Evolutionary conservation across 768 basidiomycete species (phyloP), one percentile per base, ranked within the genome.

Genomic region (Mrakia gelida): DNA sequence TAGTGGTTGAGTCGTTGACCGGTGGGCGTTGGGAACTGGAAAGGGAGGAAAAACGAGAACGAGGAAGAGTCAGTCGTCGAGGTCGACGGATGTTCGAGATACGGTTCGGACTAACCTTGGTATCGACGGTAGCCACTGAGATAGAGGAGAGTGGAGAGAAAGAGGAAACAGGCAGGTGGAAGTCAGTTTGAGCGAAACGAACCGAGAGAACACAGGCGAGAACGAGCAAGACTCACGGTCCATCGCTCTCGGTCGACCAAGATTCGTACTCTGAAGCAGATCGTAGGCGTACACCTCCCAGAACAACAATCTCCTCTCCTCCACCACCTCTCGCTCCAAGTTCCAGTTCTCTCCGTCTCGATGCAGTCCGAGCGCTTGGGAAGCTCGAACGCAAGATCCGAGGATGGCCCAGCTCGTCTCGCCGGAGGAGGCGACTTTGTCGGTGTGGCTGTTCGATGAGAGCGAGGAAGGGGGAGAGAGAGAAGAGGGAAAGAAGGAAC

Each of bases 271-370:
- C 28, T 73, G 72, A 9, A 73, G 72, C 6, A 73, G 18, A 13
- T 73, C 72, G 43, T 73, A 73, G 5, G 72, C 23, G n/a, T 54
- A 41, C 6, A 77, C 65, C 54, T 77, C 76, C 34, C 67, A 70
- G 18, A 71, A 71, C 38, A 68, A n/a, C 30, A 68, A 26, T 6
- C 76, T 28, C 30, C 76, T 45, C n/a, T 77, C 76, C 34, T 77
- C 70, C 23, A 71, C 68, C 34, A 71, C 76, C 21, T 68, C 70
- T 56, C 49, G 62, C 15, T 65, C 52, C 68, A 77, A 41, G 23
- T 68, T 56, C 76, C 76, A 77, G 45, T 77, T 71, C 26, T 71
- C 45, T 18, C 76, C 76, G 56, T 77, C 76, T 21, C 76, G 68
- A 68, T 77, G 76, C 54, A 77, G 41, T n/a, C 76, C 76, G 32